These are phyloP conservation scores for Kwoniella mangroviensis DNA, from an alignment of 768 basidiomycete genomes.

Conservation along the genomic window DNA sequence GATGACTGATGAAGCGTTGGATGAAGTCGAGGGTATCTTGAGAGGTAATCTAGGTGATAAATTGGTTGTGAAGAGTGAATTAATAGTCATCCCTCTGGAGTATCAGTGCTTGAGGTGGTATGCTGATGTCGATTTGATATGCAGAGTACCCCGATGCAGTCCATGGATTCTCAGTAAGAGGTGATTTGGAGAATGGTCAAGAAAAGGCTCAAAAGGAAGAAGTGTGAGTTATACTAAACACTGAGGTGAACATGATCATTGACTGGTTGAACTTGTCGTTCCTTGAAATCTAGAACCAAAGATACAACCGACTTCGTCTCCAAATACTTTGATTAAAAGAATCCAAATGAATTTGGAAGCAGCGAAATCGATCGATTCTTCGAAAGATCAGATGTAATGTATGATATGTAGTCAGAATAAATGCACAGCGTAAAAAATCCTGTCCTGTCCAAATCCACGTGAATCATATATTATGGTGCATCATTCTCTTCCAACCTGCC, in stretches of 20 bases:
- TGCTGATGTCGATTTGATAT: background rate
- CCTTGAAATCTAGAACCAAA: slow-evolving; percentile 3
- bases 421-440: background rate
- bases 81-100: no score
- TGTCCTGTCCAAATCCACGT: background rate
- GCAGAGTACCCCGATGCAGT: slow-evolving; percentile 36
- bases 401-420: background rate
- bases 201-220: slow-evolving; percentile 55
- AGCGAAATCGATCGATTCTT: no score
- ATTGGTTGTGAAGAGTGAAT: slow-evolving; percentile 39
- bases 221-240: slow-evolving; percentile 11
- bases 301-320: slow-evolving; percentile 19
- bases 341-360: no score
- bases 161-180: slow-evolving; percentile 56
- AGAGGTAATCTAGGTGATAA: slow-evolving; percentile 41
- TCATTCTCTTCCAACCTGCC: slow-evolving; percentile 4
- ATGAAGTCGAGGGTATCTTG: slow-evolving; percentile 43
- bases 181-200: slow-evolving; percentile 45
- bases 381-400: background rate
- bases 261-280: background rate
- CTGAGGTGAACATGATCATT: background rate
- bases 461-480: slow-evolving; percentile 16
- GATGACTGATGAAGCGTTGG: slow-evolving; percentile 37
- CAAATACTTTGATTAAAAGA: slow-evolving; percentile 15
- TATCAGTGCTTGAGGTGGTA: no score